Conservation (phyloP, 805 yeast genomes). For the Candida sonorensis region DNA sequence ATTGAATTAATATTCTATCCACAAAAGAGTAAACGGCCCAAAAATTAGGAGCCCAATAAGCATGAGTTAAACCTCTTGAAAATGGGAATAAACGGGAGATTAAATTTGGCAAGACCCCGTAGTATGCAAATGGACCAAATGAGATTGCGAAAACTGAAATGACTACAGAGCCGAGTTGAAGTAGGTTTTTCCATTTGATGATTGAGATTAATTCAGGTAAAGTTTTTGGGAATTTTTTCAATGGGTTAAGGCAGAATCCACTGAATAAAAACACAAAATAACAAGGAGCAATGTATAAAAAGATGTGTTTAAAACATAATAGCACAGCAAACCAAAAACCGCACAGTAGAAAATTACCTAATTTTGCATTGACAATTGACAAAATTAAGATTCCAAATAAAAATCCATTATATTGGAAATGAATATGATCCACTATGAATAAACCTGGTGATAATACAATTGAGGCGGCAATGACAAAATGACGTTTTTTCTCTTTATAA, state of each 20-base stretch:
- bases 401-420: conserved; percentile 95
- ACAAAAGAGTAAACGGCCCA: conserved; percentile 91
- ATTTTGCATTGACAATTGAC: conserved; percentile 65
- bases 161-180: conserved; percentile 60
- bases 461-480: conserved; percentile 75
- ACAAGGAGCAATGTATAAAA: conserved; percentile 89
- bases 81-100: conserved; percentile 79
- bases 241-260: conserved; percentile 53
- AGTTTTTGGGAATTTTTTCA: conserved; percentile 15
- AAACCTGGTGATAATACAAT: conserved; percentile 85
- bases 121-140: conserved; percentile 70
- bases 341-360: conserved; percentile 48
- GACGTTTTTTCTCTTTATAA: conserved; percentile 34
- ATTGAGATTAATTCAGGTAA: conserved; percentile 9
- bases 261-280: conserved; percentile 75
- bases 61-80: conserved; percentile 91
- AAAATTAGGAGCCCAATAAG: conserved; percentile 97
- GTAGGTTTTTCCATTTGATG: conserved; percentile 48
- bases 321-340: conserved; percentile 68
- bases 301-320: conserved; percentile 91
- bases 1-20: conserved; percentile 60
- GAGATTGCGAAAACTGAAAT: conserved; percentile 56
- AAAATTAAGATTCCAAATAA: conserved; percentile 77
- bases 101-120: conserved; percentile 57
- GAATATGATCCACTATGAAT: conserved; percentile 87